Base-by-base conservation (phyloP, 371 early-diverging fungal genomes). In the Dinochytrium kinnereticum region DNA sequence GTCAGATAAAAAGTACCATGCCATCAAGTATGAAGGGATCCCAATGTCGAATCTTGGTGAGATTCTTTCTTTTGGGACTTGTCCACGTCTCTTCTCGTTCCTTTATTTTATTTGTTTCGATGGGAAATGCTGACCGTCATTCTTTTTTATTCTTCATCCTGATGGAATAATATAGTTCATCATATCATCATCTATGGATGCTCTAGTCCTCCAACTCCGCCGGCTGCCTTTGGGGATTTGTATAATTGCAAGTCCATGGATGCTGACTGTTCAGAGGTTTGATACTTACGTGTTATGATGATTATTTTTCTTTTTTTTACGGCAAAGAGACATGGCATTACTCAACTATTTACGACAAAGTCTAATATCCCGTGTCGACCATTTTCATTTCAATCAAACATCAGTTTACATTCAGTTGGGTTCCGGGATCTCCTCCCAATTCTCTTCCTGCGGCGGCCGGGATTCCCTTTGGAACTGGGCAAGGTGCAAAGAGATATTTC, bases 171-270 rank as follows among this genome's bases (percentile, higher is more conserved):
- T 13, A 13, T 50, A 2, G 57, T 73, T 26, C 73, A 73, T 40
- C 73, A 73, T 31, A 74, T 69, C 49, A 64, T 69, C 40, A 31
- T 59, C 10, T 74, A 59, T 36, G 69, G 74, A 10, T 74, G 75
- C 44, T 24, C 37, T 17, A 2, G 7, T n/a, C 31, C 50, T 5
- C 68, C 68, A 7, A 3, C 28, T 3, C 30, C 69, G 28, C 68
- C 74, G 15, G 59, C 59, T 26, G 0, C 50, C 36, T 40, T 51
- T 36, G 34, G 44, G 30, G 31, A 51, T n/a, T 13, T 39, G 40
- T 68, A 33, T 21, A 33, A 15, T 34, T 68, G 53, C 51, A 19
- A 24, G 15, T 49, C 68, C 28, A 68, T 66, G 66, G 66, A 66
- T 17, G 10, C 44, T 26, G 15, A 3, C 44, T 61, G 64, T 36